Evolutionary conservation across 2,329 filamentous ascomycete species (phyloP), one percentile per base, ranked within the genome.

Genomic region (Cordyceps farinosa): DNA sequence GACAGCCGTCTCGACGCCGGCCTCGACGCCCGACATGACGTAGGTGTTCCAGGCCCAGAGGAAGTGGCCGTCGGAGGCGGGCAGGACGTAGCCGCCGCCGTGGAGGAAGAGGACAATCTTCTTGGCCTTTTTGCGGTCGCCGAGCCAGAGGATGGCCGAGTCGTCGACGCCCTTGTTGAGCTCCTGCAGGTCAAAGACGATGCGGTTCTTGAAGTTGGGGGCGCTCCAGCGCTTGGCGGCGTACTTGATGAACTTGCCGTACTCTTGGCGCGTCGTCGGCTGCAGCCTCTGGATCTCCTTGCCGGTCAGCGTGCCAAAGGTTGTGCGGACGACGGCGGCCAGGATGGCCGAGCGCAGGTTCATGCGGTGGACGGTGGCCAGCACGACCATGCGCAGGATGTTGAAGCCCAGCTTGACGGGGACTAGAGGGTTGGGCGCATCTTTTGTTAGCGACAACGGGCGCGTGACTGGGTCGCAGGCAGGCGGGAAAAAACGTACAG

Each of bases 81-180:
- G 70, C 10, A 65, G 53, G 8, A 69, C 38, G 61, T 67, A 73
- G 8, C 69, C 72, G 47, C 72, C 72, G 5, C 72, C 72, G 57
- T 73, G 72, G 38, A 72, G 60, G 64, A 68, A 74, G 3, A 74
- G 63, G 9, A 74, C 70, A 11, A 72, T 57, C 59, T 72, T 72
- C 8, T 64, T 65, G 8, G 72, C 72, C 36, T 64, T 68, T 22
- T 63, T 62, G 27, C 67, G 69, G 52, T 72, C 64, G 1, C 72
- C 72, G 8, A 74, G 55, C 72, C 72, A 74, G 9, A 71, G 56
- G 4, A 73, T 67, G 34, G 64, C 66, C 7, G 67, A 66, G 54
- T 64, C 54, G 56, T 64, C 54, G 10, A 48, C 60, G 5, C 64
- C 58, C 10, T 63, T 64, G 45, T 60, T 34, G 7, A 71, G 67